Conservation (phyloP, 2,329 filamentous ascomycete species). For the Exophiala viscosa region DNA sequence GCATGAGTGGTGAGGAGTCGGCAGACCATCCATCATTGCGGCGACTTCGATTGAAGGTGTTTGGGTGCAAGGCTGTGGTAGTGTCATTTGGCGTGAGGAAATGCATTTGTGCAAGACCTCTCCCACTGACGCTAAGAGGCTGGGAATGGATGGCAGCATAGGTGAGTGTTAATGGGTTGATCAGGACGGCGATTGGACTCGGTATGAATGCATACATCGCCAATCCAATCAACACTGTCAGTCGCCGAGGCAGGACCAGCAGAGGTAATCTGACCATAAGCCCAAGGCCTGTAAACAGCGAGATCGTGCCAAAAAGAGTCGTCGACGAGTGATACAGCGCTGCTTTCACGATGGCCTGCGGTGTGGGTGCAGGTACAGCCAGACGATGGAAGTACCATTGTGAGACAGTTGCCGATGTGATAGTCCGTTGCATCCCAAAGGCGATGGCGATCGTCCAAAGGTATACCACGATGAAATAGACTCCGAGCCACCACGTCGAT, state of each 20-base stretch:
- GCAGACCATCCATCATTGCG: slow-evolving; percentile 32
- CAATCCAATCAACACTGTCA: slow-evolving; percentile 66
- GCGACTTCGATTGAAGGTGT: slow-evolving; percentile 32
- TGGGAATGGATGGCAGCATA: slow-evolving; percentile 93
- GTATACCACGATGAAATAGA: slow-evolving; percentile 88
- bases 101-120: slow-evolving; percentile 75
- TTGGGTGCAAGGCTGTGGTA: slow-evolving; percentile 60
- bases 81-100: slow-evolving; percentile 71
- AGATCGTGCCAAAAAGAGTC: slow-evolving; percentile 88
- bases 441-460: slow-evolving; percentile 90
- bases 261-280: slow-evolving; percentile 80
- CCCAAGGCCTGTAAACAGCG: slow-evolving; percentile 76
- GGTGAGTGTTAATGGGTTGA: slow-evolving; percentile 86
- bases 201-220: slow-evolving; percentile 78
- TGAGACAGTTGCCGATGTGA: slow-evolving; percentile 89
- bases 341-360: slow-evolving; percentile 75
- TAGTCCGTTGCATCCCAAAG: slow-evolving; percentile 82
- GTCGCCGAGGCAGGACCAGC: slow-evolving; percentile 72
- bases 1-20: slow-evolving; percentile 58
- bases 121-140: slow-evolving; percentile 70
- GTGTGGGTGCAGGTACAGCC: slow-evolving; percentile 70
- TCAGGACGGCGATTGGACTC: slow-evolving; percentile 77
- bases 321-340: slow-evolving; percentile 77
- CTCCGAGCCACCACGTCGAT: slow-evolving; percentile 92
- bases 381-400: slow-evolving; percentile 99